phyloP scores from a whole-genome alignment of 495 filamentous ascomycete species.

The Hyaloscypha variabilis region DNA sequence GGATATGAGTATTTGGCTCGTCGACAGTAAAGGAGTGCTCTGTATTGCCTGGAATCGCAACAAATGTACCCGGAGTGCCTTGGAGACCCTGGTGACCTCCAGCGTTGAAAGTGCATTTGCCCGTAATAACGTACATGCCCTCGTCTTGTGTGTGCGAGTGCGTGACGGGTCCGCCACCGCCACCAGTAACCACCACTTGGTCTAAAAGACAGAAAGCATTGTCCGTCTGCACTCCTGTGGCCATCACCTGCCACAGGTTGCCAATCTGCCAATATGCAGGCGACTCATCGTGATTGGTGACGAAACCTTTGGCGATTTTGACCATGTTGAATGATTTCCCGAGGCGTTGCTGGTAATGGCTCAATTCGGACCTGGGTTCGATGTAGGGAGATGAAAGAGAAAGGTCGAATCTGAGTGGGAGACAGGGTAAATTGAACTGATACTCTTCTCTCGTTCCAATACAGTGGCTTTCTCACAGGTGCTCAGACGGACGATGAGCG shows the following conservation, averaged over 20 bases:
- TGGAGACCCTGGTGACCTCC: constrained; percentile 1
- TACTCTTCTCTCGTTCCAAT: no score
- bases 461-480: no score
- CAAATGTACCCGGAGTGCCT: constrained; percentile 2
- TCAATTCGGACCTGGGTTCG: no score
- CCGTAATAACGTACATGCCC: constrained; percentile 1
- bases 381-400: no score
- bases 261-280: background rate
- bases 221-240: constrained; percentile 7
- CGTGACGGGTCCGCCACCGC: constrained; percentile 1
- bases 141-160: constrained; percentile 7
- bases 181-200: background rate
- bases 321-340: background rate
- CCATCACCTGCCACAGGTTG: constrained; percentile 3
- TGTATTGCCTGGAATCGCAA: constrained; percentile 1
- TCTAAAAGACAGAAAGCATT: constrained; percentile 5
- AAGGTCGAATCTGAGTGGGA: no score
- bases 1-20: constrained; percentile 1
- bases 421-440: no score
- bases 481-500: no score
- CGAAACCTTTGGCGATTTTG: background rate
- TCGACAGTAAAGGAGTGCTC: constrained; percentile 4
- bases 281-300: background rate
- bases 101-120: constrained; percentile 10
- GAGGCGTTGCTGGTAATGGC: no score